Base-by-base conservation (phyloP, 768 basidiomycete genomes). In the Punctularia strigosozonata region DNA sequence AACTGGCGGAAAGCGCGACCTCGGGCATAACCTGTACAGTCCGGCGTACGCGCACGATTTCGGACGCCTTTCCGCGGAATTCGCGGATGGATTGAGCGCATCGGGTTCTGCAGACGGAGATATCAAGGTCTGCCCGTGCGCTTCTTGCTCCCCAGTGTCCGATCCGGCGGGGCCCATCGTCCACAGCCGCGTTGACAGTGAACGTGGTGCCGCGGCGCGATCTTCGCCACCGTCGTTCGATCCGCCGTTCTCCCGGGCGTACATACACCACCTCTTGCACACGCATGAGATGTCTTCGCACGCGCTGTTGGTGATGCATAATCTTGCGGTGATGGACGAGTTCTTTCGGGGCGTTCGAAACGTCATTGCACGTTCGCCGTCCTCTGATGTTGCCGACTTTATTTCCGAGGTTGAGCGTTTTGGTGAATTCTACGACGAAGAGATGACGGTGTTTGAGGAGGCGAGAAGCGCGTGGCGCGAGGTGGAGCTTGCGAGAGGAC, bases 251-350 rank as follows among this genome's bases (percentile, higher is more conserved):
- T 64, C 60, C n/a, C 59, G 65, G 17, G 80, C 82, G 2, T 92
- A 91, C 47, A 37, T 88, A 22, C 86, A 92, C 52, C 88, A 92
- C 48, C 71, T 92, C 12, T 61, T 90, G 25, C 78, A 81, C 37
- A 88, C 88, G 5, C 89, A 91, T 56, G 89, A 92, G 55, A 90
- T 92, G 88, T 75, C 79, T 0, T 80, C 85, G 1, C 85, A 91
- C 47, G 52, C 84, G 4, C 55, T 90, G 18, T 69, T 91, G 14
- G 68, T 66, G 8, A 65, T 77, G 58, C 89, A 92, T 55, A 92
- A 91, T 47, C 63, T 87, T 21, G 53, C 70, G 1, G 69, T 89
- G 1, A 58, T 87, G 20, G 71, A 77, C 28, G 53, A 59, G 1
- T 85, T 91, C 52, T 73, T 89, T 32, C 58, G 57, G 0, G 72